Percentiles rank a stretch among this genome's conserved stretches.
Evolutionary conservation across 177 flowering plant species (phyloP).

Genomic region (Telopea speciosissima): DNA sequence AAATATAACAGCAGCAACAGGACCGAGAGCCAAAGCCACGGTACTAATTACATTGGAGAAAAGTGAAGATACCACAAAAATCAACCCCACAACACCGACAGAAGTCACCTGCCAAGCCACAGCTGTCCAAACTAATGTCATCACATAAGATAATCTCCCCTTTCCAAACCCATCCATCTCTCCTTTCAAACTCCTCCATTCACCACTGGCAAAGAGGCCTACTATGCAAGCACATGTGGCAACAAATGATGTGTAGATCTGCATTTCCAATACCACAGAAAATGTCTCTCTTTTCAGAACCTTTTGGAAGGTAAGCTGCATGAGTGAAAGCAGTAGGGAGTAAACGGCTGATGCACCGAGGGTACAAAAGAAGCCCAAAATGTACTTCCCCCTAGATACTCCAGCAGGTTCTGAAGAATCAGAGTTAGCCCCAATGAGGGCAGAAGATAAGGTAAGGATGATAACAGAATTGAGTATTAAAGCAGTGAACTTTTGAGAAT

Average conservation of each 20-base stretch:
- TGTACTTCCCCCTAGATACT: neutral
- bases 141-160: slow-evolving; percentile 1
- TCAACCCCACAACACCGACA: slow-evolving; percentile 1
- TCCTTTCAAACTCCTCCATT: neutral
- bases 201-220: slow-evolving; percentile 2
- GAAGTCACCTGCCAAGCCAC: neutral
- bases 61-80: neutral
- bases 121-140: neutral
- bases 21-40: neutral
- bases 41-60: slow-evolving; percentile 2
- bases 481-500: neutral
- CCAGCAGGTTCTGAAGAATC: neutral
- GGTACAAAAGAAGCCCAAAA: neutral
- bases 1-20: neutral
- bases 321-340: neutral
- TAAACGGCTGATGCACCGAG: neutral
- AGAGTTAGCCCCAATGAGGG: neutral
- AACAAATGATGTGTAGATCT: neutral
- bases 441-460: neutral
- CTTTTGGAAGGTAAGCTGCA: slow-evolving; percentile 2
- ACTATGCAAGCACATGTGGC: neutral
- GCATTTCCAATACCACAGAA: neutral
- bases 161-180: neutral
- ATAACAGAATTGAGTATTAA: neutral
- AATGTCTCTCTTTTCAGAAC: neutral